Base-by-base conservation (phyloP, 2,329 filamentous ascomycete genomes). In the Nothomitra cinnamomea region DNA sequence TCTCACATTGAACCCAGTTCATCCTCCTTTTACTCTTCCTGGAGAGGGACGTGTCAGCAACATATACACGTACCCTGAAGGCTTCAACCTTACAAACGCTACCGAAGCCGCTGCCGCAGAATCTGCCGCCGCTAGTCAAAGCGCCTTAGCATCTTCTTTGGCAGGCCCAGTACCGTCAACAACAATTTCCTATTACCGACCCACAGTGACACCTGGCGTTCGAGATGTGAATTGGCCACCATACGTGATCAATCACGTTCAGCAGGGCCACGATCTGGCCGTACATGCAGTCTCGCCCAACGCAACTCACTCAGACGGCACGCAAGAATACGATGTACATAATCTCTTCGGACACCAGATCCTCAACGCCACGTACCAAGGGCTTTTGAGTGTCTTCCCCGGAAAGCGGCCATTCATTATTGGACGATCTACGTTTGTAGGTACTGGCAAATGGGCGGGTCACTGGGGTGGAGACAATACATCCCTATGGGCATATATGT, bases 381-480 rank as follows among this genome's bases (percentile, higher is more conserved):
- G 79, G 55, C 76, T 92, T 32, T 69, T 82, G 2, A 64, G 71
- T 1, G 71, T 85, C 17, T 78, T 79, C 56, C 79, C 83, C 0
- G 72, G 69, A 13, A 84, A 85, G 64, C 79, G 87, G 0, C 87
- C 87, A 0, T 86, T 94, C 67, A 84, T 94, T 62, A 87, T 94
- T 61, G 85, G 83, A 0, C 80, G 87, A 15, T 86, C 82, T 40
- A 92, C 86, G 1, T 92, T 90, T 61, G 75, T 85, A 8, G 86
- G 87, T 2, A 79, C 79, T 0, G 87, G 87, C 1, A 79, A 78
- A 63, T 83, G 77, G 69, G 82, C 85, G 1, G 86, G 85, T 1
- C 86, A 92, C 66, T 94, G 86, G 86, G 85, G 85, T 28, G 85
- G 83, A 35, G 81, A 90, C 64, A 89, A 88, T 61, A 69, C 71